Percentiles rank a stretch among this genome's conserved stretches.
These are phyloP conservation scores for Tilletia caries DNA, from an alignment of 1,284 basidiomycete species.

Conservation along the genomic window DNA sequence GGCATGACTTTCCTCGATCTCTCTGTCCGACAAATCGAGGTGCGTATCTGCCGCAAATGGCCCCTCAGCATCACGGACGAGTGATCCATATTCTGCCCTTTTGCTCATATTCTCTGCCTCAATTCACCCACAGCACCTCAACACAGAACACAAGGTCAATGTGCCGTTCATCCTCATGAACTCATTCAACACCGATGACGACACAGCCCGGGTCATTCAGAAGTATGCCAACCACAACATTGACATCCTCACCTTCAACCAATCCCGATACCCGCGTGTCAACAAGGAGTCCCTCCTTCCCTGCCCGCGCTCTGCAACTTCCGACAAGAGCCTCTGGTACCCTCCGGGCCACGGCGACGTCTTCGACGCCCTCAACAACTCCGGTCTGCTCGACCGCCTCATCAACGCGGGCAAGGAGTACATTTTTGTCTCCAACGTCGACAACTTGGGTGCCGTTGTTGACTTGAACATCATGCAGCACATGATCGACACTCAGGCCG, in stretches of 20 bases:
- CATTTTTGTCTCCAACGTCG: conserved; percentile 98
- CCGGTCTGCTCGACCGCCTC: conserved; percentile 91
- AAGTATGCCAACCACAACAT: conserved; percentile 82
- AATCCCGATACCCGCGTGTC: conserved; percentile 96
- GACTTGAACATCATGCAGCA: conserved; percentile 64
- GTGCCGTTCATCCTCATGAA: conserved; percentile 99
- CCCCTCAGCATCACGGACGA: background rate
- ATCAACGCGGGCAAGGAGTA: conserved; percentile 96
- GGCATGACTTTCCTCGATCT: conserved; percentile 99
- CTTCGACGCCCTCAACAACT: conserved; percentile 89
- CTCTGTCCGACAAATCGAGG: conserved; percentile 92
- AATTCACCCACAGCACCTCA: conserved; percentile 59
- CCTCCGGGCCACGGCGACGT: conserved; percentile 98
- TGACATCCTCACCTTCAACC: conserved; percentile 72
- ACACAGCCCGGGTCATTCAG: conserved; percentile 74
- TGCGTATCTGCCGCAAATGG: conserved; percentile 33
- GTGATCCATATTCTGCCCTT: background rate
- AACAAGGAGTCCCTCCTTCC: conserved; percentile 91
- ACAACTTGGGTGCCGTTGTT: conserved; percentile 96
- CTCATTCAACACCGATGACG: conserved; percentile 87
- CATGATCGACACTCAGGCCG: conserved; percentile 55
- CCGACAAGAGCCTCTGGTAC: conserved; percentile 89
- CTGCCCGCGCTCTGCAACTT: conserved; percentile 76
- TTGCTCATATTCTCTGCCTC: background rate
- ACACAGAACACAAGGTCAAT: conserved; percentile 65